phyloP scores from a whole-genome alignment of 164 flowering plant genomes.

The Cinnamomum chago region DNA sequence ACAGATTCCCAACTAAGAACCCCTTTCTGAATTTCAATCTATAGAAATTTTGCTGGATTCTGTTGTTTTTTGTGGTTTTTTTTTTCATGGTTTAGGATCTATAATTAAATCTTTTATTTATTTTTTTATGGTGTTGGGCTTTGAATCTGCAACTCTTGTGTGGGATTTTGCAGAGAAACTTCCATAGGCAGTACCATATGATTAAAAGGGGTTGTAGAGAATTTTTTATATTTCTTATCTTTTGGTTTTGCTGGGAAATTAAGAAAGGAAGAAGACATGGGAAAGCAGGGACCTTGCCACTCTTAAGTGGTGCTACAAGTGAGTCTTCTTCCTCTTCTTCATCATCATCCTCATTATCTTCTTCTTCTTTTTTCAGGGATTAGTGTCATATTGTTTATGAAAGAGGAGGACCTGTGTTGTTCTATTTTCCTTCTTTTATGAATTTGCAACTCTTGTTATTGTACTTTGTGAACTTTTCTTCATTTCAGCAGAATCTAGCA shows the following conservation, averaged over 20 bases:
- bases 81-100: slow-evolving; percentile 7
- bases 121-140: slow-evolving; percentile 5
- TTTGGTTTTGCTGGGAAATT: background rate
- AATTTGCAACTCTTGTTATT: too few relatives aligned
- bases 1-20: slow-evolving; percentile 38
- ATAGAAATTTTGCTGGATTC: slow-evolving; percentile 13
- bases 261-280: slow-evolving; percentile 44
- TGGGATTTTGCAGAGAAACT: slow-evolving; percentile 26
- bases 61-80: slow-evolving; percentile 5
- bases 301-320: slow-evolving; percentile 95
- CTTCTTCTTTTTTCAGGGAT: too few relatives aligned
- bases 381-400: too few relatives aligned
- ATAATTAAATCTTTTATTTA: background rate
- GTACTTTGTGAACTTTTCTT: background rate
- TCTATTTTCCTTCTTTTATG: background rate
- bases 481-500: slow-evolving; percentile 45
- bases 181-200: slow-evolving; percentile 10
- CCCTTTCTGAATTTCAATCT: slow-evolving; percentile 21
- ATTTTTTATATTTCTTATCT: too few relatives aligned
- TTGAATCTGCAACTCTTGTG: slow-evolving; percentile 31
- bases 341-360: background rate
- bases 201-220: slow-evolving; percentile 14
- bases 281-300: slow-evolving; percentile 95
- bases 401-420: too few relatives aligned
- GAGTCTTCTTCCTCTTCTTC: slow-evolving; percentile 35